A percentile compares a stretch with the other conserved stretches of the same genome.
phyloP scores from a whole-genome alignment of 2,329 filamentous ascomycete genomes.

The Orbilia blumenaviensis region DNA sequence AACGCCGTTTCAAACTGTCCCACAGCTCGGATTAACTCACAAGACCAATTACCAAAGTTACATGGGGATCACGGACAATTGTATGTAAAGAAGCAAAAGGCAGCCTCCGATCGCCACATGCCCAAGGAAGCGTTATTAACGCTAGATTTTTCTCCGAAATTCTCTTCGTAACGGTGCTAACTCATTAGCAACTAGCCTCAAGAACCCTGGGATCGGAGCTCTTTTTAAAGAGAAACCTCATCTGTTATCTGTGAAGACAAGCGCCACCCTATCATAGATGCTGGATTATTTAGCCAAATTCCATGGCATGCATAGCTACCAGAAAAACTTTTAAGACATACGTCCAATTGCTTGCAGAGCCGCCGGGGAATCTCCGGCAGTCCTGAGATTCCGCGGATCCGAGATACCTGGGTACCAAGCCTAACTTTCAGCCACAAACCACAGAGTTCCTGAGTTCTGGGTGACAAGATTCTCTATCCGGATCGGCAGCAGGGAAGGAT shows the following conservation, averaged over 20 bases:
- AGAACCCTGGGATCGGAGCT: neutral
- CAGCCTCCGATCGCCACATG: neutral
- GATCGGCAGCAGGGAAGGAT: neutral
- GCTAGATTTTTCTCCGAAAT: neutral
- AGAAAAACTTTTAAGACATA: neutral
- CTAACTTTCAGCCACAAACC: neutral
- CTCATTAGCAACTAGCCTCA: neutral
- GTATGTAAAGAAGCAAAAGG: no score
- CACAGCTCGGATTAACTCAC: neutral
- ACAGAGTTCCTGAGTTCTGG: no score
- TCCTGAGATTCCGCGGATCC: neutral
- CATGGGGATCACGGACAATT: no score
- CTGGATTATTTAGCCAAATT: neutral
- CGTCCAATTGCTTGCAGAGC: neutral
- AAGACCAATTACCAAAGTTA: neutral
- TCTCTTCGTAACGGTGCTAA: neutral
- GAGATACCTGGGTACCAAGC: neutral
- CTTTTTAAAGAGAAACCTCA: neutral
- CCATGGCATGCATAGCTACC: neutral
- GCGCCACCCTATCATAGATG: neutral
- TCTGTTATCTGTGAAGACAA: neutral
- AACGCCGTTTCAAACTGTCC: no score
- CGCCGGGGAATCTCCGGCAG: neutral
- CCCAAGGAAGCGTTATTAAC: neutral
- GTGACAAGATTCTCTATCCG: neutral